Conservation (phyloP, 352 stramenopile genomes). For the Phytophthora sansomeana region DNA sequence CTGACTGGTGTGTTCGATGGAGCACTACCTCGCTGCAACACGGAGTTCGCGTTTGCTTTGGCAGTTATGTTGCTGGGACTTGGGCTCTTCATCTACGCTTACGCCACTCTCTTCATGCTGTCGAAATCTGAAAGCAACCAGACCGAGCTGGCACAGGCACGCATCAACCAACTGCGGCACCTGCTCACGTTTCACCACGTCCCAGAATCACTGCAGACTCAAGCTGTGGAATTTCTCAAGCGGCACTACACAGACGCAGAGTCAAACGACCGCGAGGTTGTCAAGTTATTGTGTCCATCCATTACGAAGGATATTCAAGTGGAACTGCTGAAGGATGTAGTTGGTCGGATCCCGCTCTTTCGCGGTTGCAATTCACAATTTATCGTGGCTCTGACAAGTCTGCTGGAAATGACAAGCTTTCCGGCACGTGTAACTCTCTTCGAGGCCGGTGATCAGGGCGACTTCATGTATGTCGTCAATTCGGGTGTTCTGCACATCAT, state of each 20-base stretch:
- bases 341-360: constrained; percentile 70
- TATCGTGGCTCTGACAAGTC: constrained; percentile 67
- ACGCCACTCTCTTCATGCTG: constrained; percentile 70
- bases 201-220: constrained; percentile 51
- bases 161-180: constrained; percentile 75
- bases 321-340: constrained; percentile 64
- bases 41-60: constrained; percentile 61
- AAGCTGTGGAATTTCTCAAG: constrained; percentile 70
- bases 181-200: constrained; percentile 71
- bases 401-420: constrained; percentile 72
- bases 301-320: constrained; percentile 83
- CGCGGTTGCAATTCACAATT: constrained; percentile 67
- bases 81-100: constrained; percentile 69
- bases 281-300: constrained; percentile 74
- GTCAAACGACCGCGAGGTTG: constrained; percentile 68
- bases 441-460: constrained; percentile 58
- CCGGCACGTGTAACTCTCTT: constrained; percentile 66
- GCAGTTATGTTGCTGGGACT: constrained; percentile 61
- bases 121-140: constrained; percentile 73
- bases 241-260: constrained; percentile 76
- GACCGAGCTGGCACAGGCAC: constrained; percentile 48
- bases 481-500: constrained; percentile 68
- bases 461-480: constrained; percentile 82
- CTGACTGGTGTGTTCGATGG: constrained; percentile 66
- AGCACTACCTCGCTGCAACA: constrained; percentile 39